Percentiles rank a stretch among this genome's conserved stretches.
Conservation (phyloP, 768 basidiomycete genomes). For the Naganishia friedmannii region DNA sequence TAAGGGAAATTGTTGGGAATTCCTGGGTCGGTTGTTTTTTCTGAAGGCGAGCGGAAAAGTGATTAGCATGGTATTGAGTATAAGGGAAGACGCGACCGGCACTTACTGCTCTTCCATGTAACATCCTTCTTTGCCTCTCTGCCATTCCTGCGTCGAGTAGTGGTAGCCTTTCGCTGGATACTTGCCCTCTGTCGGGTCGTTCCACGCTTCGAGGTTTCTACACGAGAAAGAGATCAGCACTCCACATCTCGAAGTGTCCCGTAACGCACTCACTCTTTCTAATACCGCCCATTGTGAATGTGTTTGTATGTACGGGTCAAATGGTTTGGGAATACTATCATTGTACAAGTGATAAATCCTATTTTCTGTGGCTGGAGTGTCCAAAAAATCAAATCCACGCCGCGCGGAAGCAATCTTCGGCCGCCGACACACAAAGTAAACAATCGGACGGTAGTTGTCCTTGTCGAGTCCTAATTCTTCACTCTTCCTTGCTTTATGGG, state of each 20-base stretch:
- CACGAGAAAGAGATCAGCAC: not conserved
- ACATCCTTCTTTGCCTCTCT: constrained; percentile 73
- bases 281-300: constrained; percentile 46
- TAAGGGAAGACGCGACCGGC: too few relatives aligned
- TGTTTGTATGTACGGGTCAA: not conserved
- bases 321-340: not conserved
- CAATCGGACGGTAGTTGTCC: too few relatives aligned
- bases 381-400: constrained; percentile 18
- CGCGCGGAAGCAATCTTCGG: constrained; percentile 14
- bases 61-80: too few relatives aligned
- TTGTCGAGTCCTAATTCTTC: too few relatives aligned
- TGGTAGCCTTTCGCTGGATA: constrained; percentile 70
- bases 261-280: constrained; percentile 47
- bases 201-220: constrained; percentile 79
- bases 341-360: not conserved
- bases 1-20: constrained; percentile 90
- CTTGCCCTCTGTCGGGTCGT: constrained; percentile 71
- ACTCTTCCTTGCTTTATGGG: too few relatives aligned
- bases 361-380: not conserved
- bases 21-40: constrained; percentile 82
- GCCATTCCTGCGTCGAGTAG: constrained; percentile 70
- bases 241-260: not conserved
- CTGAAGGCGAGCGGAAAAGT: constrained; percentile 14
- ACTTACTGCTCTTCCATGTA: constrained; percentile 81
- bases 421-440: constrained; percentile 14